Evolutionary conservation across 2,329 filamentous ascomycete species (phyloP).

Genomic region (Coniochaeta sp.): DNA sequence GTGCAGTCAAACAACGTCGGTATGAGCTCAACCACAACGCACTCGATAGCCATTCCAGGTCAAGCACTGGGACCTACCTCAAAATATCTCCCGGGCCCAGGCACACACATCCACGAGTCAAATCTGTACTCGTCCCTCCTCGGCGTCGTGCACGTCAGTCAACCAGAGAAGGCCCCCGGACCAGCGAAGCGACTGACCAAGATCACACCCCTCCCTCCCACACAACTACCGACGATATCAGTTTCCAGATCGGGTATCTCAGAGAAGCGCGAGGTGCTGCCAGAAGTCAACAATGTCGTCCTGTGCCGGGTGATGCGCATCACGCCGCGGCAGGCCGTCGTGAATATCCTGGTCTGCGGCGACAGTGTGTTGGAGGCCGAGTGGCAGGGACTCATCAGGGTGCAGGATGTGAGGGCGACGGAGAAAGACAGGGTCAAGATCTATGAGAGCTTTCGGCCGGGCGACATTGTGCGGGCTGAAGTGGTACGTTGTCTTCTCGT

Average conservation of each 20-base stretch:
- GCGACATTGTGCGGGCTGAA: constrained; percentile 80
- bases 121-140: constrained; percentile 77
- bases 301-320: constrained; percentile 82
- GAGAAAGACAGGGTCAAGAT: constrained; percentile 95
- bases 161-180: constrained; percentile 37
- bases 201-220: constrained; percentile 36
- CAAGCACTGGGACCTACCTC: constrained; percentile 64
- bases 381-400: constrained; percentile 78
- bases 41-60: constrained; percentile 70
- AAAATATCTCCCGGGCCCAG: constrained; percentile 67
- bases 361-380: constrained; percentile 66
- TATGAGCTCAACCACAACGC: constrained; percentile 10
- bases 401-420: constrained; percentile 87
- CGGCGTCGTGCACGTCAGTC: constrained; percentile 56
- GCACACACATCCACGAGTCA: constrained; percentile 73
- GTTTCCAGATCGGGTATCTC: constrained; percentile 37
- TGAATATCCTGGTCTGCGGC: constrained; percentile 79
- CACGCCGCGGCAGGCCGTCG: constrained; percentile 74
- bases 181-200: constrained; percentile 54
- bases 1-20: not conserved
- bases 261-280: constrained; percentile 64
- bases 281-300: constrained; percentile 72
- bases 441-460: constrained; percentile 83
- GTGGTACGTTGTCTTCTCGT: constrained; percentile 53
- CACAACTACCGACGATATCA: constrained; percentile 46